phyloP scores from a whole-genome alignment of 1,284 basidiomycete species.

The Ceratobasidium papillatum region DNA sequence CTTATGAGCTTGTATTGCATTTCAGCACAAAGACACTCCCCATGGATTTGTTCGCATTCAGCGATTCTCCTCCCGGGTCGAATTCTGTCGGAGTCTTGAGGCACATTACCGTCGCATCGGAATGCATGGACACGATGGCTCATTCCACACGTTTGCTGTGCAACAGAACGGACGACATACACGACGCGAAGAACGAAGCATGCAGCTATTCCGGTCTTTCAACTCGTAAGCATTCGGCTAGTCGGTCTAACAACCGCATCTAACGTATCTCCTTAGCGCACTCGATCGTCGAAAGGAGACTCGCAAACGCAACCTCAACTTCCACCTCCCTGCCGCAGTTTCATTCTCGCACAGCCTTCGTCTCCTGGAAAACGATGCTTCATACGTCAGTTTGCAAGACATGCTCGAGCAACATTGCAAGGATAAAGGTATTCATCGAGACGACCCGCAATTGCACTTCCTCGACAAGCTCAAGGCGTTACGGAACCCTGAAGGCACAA shows the following conservation, averaged over 20 bases:
- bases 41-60: slow-evolving; percentile 92
- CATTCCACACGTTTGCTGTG: slow-evolving; percentile 87
- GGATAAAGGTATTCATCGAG: slow-evolving; percentile 78
- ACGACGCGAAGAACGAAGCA: slow-evolving; percentile 92
- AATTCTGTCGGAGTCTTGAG: slow-evolving; percentile 83
- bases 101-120: slow-evolving; percentile 91
- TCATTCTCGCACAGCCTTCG: slow-evolving; percentile 87
- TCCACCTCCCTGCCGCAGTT: slow-evolving; percentile 90
- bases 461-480: slow-evolving; percentile 77
- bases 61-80: slow-evolving; percentile 91
- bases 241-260: neutral
- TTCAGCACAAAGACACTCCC: slow-evolving; percentile 91
- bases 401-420: slow-evolving; percentile 93
- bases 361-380: slow-evolving; percentile 90
- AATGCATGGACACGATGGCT: slow-evolving; percentile 92
- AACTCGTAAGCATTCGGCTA: slow-evolving; percentile 71
- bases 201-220: slow-evolving; percentile 92
- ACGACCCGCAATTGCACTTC: slow-evolving; percentile 87
- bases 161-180: slow-evolving; percentile 91
- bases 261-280: slow-evolving; percentile 62
- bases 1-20: neutral
- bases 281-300: slow-evolving; percentile 90
- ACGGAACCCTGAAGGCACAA: slow-evolving; percentile 48
- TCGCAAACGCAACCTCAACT: slow-evolving; percentile 88
- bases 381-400: slow-evolving; percentile 91